Percentiles rank a stretch among this genome's conserved stretches.
These are phyloP conservation scores for Monosporascus sp. DNA, from an alignment of 2,329 filamentous ascomycete genomes.

Conservation along the genomic window DNA sequence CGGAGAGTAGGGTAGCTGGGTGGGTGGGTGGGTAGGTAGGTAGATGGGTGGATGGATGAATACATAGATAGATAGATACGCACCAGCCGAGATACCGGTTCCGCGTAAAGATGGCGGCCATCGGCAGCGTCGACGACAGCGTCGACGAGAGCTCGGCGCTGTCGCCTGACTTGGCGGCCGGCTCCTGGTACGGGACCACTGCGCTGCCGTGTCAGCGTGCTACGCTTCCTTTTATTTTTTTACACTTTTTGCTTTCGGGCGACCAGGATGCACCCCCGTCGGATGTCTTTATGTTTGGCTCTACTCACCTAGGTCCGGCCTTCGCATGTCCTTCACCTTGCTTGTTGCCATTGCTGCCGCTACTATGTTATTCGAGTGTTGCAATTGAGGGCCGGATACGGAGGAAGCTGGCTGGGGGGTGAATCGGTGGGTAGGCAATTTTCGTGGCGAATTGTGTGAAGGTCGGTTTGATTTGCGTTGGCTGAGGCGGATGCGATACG, in stretches of 20 bases:
- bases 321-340: background rate
- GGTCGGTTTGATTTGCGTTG: no score
- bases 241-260: background rate
- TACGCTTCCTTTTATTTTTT: conserved; percentile 1
- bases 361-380: background rate
- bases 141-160: conserved; percentile 67
- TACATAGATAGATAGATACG: conserved; percentile 13
- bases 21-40: no score
- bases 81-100: conserved; percentile 74
- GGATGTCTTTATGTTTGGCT: no score
- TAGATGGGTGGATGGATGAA: no score
- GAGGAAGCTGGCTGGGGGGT: no score
- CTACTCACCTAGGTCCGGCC: background rate
- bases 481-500: no score
- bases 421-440: no score
- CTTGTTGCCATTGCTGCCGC: background rate
- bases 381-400: no score
- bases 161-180: conserved; percentile 56
- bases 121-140: conserved; percentile 74
- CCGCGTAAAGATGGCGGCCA: conserved; percentile 91
- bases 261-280: conserved; percentile 3
- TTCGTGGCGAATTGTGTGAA: no score
- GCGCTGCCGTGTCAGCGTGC: conserved; percentile 5
- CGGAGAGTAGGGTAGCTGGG: background rate
- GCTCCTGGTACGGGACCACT: conserved; percentile 88